A percentile compares a stretch with the other conserved stretches of the same genome.
Conservation (phyloP, 2,329 filamentous ascomycete genomes). For the Botryosphaeria dothidea region DNA sequence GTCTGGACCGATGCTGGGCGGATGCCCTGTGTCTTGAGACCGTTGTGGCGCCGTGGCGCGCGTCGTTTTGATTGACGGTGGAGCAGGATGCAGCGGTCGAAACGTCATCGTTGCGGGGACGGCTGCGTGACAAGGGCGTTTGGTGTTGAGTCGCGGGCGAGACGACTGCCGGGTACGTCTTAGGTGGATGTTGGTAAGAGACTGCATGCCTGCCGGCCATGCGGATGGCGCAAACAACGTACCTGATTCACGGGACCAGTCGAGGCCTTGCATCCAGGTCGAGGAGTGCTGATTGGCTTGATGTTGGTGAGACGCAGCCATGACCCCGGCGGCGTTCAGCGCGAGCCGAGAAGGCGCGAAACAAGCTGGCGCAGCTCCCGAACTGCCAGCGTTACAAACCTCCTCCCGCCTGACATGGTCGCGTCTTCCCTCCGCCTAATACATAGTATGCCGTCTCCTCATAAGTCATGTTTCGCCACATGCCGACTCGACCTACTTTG, state of each 20-base stretch:
- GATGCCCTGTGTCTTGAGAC: background rate
- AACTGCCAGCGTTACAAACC: conserved; percentile 2
- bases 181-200: background rate
- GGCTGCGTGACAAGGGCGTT: background rate
- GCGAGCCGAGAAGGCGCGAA: background rate
- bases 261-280: background rate
- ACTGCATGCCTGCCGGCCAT: background rate
- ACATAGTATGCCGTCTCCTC: background rate
- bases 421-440: too few species aligned
- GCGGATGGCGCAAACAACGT: background rate
- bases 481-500: background rate
- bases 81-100: background rate
- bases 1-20: background rate
- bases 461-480: background rate
- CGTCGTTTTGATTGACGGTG: background rate
- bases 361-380: background rate
- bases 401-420: background rate
- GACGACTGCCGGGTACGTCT: background rate
- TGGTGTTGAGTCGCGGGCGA: conserved; percentile 11
- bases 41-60: background rate
- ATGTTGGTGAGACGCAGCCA: background rate
- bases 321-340: background rate
- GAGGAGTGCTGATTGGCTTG: background rate
- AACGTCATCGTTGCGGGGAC: background rate
- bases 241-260: background rate